Evolutionary conservation across 2,329 filamentous ascomycete genomes (phyloP).

Genomic region (Colletotrichum plurivorum): DNA sequence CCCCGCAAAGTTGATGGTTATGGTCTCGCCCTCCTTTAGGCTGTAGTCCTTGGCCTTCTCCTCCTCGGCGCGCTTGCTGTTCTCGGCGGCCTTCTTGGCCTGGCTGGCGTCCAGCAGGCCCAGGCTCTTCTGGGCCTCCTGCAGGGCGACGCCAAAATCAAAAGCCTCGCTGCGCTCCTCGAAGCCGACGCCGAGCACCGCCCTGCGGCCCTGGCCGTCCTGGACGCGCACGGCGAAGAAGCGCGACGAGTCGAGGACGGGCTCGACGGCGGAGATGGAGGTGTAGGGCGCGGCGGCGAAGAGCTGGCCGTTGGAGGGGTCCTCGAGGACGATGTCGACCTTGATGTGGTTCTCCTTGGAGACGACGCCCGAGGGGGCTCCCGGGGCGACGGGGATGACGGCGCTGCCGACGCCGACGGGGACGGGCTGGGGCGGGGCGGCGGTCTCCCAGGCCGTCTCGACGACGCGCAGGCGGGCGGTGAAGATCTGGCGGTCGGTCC

Average conservation of each 20-base stretch:
- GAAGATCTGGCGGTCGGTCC: conserved; percentile 88
- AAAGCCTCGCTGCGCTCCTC: conserved; percentile 90
- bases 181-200: conserved; percentile 86
- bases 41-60: conserved; percentile 82
- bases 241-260: conserved; percentile 82
- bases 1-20: conserved; percentile 81
- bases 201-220: conserved; percentile 81
- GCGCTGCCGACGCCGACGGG: conserved; percentile 36
- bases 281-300: conserved; percentile 90
- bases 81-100: conserved; percentile 51
- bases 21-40: conserved; percentile 90
- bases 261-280: conserved; percentile 75
- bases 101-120: conserved; percentile 67
- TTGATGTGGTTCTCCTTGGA: conserved; percentile 68
- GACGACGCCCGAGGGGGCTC: conserved; percentile 27
- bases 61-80: conserved; percentile 54
- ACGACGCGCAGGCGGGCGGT: conserved; percentile 85
- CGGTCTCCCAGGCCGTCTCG: conserved; percentile 74
- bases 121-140: conserved; percentile 81
- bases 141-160: conserved; percentile 85
- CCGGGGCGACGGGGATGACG: conserved; percentile 35
- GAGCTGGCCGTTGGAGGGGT: conserved; percentile 78
- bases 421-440: conserved; percentile 43
- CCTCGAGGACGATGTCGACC: conserved; percentile 84
- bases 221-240: conserved; percentile 90